Conservation (phyloP, 2,329 filamentous ascomycete species). For the Bretziella fagacearum region DNA sequence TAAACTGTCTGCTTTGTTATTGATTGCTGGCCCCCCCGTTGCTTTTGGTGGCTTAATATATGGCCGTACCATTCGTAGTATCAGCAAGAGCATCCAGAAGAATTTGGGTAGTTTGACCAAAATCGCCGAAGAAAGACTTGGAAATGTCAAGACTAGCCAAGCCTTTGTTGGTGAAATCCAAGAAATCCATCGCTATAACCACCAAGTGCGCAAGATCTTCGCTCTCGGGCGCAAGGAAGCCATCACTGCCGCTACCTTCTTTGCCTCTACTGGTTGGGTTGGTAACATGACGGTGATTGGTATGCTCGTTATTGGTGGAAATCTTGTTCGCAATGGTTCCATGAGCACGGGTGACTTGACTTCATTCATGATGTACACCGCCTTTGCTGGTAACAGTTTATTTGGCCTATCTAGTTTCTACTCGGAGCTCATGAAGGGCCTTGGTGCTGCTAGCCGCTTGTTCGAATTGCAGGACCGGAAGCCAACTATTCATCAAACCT, state of each 20-base stretch:
- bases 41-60: conserved; percentile 85
- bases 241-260: conserved; percentile 79
- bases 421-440: conserved; percentile 97
- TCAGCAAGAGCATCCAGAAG: conserved; percentile 85
- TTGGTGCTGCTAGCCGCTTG: conserved; percentile 84
- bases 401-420: conserved; percentile 94
- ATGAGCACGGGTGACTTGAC: conserved; percentile 87
- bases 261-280: conserved; percentile 69
- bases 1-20: conserved; percentile 72
- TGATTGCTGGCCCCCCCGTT: conserved; percentile 77
- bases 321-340: conserved; percentile 69
- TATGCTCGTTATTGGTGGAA: conserved; percentile 76
- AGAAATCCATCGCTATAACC: conserved; percentile 82
- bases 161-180: conserved; percentile 87
- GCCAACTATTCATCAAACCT: conserved; percentile 73
- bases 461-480: conserved; percentile 90
- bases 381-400: conserved; percentile 67
- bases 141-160: conserved; percentile 91
- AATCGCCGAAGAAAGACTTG: conserved; percentile 92
- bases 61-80: conserved; percentile 69
- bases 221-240: conserved; percentile 74
- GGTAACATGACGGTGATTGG: conserved; percentile 94
- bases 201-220: conserved; percentile 83
- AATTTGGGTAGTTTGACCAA: conserved; percentile 87
- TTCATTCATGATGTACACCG: conserved; percentile 97